phyloP scores from a whole-genome alignment of 129 eudicot genomes.

The Logfia minima region DNA sequence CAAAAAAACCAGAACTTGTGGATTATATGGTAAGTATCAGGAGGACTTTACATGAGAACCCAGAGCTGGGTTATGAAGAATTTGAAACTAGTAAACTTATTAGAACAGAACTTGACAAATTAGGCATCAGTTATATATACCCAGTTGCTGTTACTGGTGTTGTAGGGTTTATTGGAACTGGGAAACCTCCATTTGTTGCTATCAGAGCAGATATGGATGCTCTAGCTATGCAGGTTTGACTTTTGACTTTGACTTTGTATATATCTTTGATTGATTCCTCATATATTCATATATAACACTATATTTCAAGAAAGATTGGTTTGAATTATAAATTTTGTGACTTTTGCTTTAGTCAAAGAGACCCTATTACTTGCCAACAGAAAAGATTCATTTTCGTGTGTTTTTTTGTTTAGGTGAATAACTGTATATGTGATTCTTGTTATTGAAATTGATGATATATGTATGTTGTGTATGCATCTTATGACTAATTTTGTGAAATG shows the following conservation, averaged over 20 bases:
- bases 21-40: constrained; percentile 86
- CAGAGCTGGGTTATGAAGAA: constrained; percentile 90
- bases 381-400: too few relatives aligned
- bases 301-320: not conserved
- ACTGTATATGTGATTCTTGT: not conserved
- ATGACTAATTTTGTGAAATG: not conserved
- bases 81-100: constrained; percentile 79
- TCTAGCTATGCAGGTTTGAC: constrained; percentile 77
- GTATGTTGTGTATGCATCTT: not conserved
- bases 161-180: constrained; percentile 76
- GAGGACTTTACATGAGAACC: constrained; percentile 80
- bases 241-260: constrained; percentile 17
- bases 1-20: constrained; percentile 53
- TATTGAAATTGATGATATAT: not conserved
- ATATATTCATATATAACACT: not conserved
- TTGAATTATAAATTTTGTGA: constrained; percentile 1
- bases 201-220: constrained; percentile 99
- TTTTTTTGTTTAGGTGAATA: too few relatives aligned
- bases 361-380: too few relatives aligned
- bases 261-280: not conserved
- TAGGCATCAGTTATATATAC: constrained; percentile 66
- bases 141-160: constrained; percentile 97
- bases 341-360: not conserved
- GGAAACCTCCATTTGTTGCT: constrained; percentile 96
- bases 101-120: constrained; percentile 67